Percentiles rank a stretch among this genome's conserved stretches.
phyloP scores from a whole-genome alignment of 2,329 filamentous ascomycete species.

The Ceratocystis ficicola region DNA sequence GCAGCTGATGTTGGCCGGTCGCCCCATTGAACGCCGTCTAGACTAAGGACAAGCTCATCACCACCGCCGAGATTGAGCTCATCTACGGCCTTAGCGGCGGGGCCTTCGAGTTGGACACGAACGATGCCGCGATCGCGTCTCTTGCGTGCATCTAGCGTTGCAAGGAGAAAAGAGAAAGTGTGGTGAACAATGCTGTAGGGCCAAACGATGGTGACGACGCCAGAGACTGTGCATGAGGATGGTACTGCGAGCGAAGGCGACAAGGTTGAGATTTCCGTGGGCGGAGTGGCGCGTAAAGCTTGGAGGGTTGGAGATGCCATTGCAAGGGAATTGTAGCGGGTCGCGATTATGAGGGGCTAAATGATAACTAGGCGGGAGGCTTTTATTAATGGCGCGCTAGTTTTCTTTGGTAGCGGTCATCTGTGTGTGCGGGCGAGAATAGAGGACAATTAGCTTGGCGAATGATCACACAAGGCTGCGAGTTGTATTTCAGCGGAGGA shows the following conservation, averaged over 20 bases:
- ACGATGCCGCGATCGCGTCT: constrained; percentile 69
- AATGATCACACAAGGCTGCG: background rate
- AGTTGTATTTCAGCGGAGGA: background rate
- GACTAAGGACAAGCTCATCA: constrained; percentile 56
- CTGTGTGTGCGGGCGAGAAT: background rate
- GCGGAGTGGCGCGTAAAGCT: constrained; percentile 27
- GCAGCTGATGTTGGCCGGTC: constrained; percentile 38
- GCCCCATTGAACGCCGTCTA: constrained; percentile 58
- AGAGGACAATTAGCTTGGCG: background rate
- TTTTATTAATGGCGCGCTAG: background rate
- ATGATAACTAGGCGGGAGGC: background rate
- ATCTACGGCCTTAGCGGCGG: constrained; percentile 57
- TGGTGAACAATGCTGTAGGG: constrained; percentile 71
- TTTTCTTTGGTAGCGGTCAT: background rate
- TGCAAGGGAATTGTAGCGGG: background rate
- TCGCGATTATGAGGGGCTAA: background rate
- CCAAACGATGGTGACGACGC: constrained; percentile 76
- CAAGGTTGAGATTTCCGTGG: constrained; percentile 45
- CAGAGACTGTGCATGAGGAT: constrained; percentile 43
- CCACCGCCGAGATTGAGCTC: constrained; percentile 61
- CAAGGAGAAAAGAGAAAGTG: constrained; percentile 65
- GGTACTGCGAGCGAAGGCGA: constrained; percentile 36
- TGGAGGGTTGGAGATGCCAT: constrained; percentile 13
- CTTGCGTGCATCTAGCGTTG: constrained; percentile 71
- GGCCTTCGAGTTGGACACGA: constrained; percentile 59